Evolutionary conservation across 768 basidiomycete species (phyloP).

Genomic region (Tulasnella sp.): DNA sequence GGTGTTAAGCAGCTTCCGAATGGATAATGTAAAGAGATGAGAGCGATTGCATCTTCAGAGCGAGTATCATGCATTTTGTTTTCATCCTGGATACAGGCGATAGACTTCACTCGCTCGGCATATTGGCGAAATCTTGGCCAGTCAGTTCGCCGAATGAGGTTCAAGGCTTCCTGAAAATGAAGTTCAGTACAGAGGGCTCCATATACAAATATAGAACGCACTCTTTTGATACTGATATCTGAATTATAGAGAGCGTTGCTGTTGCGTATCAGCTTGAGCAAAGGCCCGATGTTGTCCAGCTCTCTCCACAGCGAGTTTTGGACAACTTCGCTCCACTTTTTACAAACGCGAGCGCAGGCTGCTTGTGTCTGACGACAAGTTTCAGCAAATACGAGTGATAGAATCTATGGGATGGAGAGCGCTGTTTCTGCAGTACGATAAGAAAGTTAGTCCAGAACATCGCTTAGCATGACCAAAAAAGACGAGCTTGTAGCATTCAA

Average conservation of each 20-base stretch:
- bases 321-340: background rate
- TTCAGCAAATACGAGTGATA: background rate
- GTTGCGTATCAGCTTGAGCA: background rate
- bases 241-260: background rate
- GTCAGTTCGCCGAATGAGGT: background rate
- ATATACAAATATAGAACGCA: too few species aligned
- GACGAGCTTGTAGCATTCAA: too few species aligned
- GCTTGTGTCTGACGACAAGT: background rate
- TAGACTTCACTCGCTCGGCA: background rate
- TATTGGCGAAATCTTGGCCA: background rate
- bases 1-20: background rate
- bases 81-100: background rate
- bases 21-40: background rate
- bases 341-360: background rate
- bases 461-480: too few species aligned
- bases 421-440: background rate
- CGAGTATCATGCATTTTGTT: background rate
- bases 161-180: background rate
- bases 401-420: background rate
- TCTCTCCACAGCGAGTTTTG: background rate
- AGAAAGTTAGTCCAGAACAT: too few species aligned
- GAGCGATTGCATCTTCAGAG: background rate
- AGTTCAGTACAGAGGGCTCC: background rate
- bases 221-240: too few species aligned
- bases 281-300: background rate